Base-by-base conservation (phyloP, 2,329 filamentous ascomycete species). In the Zopfia rhizophila region DNA sequence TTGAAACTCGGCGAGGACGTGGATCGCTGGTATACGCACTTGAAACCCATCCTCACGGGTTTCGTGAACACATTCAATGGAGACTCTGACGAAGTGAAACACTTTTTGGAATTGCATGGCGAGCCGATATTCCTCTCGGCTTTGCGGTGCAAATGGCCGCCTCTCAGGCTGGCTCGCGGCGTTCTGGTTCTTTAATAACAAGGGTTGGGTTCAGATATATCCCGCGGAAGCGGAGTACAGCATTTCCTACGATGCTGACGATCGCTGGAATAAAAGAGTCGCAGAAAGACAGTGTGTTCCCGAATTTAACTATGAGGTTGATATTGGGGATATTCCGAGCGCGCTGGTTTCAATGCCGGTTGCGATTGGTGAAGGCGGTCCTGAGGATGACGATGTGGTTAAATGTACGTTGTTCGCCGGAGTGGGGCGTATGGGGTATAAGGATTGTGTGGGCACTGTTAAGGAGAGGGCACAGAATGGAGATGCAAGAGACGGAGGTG, bases 171-270 rank as follows among this genome's bases (percentile, higher is more conserved):
- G 55, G 57, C 41, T 60, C 13, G 51, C 51, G 7, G 55, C 57
- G 2, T 62, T 62, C 22, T 53, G 48, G 21, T 56, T 55, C 38
- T 62, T n/a, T n/a, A n/a, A n/a, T n/a, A n/a, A n/a, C n/a, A n/a
- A n/a, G n/a, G n/a, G n/a, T n/a, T n/a, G n/a, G n/a, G n/a, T n/a
- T n/a, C n/a, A n/a, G n/a, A n/a, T n/a, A n/a, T n/a, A n/a, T n/a
- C n/a, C n/a, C n/a, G n/a, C n/a, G n/a, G n/a, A n/a, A n/a, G n/a
- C n/a, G n/a, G n/a, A n/a, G n/a, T n/a, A n/a, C n/a, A n/a, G n/a
- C n/a, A n/a, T n/a, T n/a, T n/a, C n/a, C n/a, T n/a, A n/a, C n/a
- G n/a, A n/a, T n/a, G n/a, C n/a, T n/a, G n/a, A n/a, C n/a, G n/a
- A n/a, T n/a, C n/a, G n/a, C n/a, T n/a, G n/a, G n/a, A n/a, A n/a